phyloP scores from a whole-genome alignment of 2,329 filamentous ascomycete genomes.

The Salinomyces thailandicus region DNA sequence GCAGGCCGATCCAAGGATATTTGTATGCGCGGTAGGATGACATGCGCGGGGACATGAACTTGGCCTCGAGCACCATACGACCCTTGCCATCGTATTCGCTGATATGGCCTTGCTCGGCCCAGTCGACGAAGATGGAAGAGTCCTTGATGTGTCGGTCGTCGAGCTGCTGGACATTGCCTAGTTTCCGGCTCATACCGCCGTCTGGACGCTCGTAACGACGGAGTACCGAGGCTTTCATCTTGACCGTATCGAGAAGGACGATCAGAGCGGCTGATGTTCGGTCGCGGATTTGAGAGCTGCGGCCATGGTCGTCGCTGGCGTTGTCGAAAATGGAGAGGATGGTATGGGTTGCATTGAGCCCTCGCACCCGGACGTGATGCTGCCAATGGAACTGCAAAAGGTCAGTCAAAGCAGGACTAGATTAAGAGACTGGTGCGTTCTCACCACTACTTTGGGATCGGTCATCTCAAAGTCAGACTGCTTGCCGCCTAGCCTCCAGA shows the following conservation, averaged over 20 bases:
- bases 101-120: neutral
- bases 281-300: neutral
- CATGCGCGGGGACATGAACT: neutral
- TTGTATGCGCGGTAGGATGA: conserved; percentile 1
- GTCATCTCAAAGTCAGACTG: neutral
- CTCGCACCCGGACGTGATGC: conserved; percentile 42
- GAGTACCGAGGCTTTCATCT: neutral
- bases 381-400: conserved; percentile 41
- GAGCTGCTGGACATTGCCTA: neutral
- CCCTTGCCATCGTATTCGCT: neutral
- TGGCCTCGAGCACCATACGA: neutral
- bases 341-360: conserved; percentile 37
- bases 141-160: neutral
- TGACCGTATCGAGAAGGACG: neutral
- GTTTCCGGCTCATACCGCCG: neutral
- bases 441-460: neutral
- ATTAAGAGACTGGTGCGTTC: neutral
- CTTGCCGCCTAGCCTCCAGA: conserved; percentile 37
- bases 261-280: neutral
- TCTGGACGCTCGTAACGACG: neutral
- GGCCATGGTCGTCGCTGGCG: conserved; percentile 32
- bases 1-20: neutral
- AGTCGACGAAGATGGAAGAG: neutral
- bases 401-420: neutral
- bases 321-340: conserved; percentile 47